Evolutionary conservation across 2,329 filamentous ascomycete species (phyloP).

Genomic region (Chaetothyriales sp.): DNA sequence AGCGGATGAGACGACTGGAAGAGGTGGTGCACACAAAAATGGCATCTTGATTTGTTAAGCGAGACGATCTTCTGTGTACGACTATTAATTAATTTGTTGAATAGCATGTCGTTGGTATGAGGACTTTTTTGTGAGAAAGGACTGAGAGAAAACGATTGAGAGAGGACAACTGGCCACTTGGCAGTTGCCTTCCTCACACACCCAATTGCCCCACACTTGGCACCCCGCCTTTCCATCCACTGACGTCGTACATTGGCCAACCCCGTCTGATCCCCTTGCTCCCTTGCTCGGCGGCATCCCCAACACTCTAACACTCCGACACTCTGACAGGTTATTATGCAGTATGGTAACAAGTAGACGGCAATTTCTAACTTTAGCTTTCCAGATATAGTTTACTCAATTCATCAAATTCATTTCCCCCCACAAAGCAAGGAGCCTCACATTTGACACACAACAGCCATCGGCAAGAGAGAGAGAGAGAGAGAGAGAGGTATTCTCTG

Average conservation of each 20-base stretch:
- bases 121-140: too few relatives aligned
- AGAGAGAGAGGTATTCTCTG: not conserved
- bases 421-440: not conserved
- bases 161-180: too few relatives aligned
- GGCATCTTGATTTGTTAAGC: too few relatives aligned
- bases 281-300: not conserved
- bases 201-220: not conserved
- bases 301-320: not conserved
- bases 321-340: not conserved
- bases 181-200: too few relatives aligned
- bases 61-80: too few relatives aligned
- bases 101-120: too few relatives aligned
- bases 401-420: not conserved
- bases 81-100: too few relatives aligned
- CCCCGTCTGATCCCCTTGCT: not conserved
- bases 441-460: not conserved
- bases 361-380: not conserved
- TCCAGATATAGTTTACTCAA: not conserved
- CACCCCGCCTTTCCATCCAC: not conserved
- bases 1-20: slow-evolving; percentile 13
- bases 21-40: slow-evolving; percentile 4
- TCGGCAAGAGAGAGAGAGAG: too few relatives aligned
- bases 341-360: not conserved
- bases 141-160: too few relatives aligned
- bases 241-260: not conserved